Conservation (phyloP, 2,329 filamentous ascomycete genomes). For the Waltergamsia citrina region DNA sequence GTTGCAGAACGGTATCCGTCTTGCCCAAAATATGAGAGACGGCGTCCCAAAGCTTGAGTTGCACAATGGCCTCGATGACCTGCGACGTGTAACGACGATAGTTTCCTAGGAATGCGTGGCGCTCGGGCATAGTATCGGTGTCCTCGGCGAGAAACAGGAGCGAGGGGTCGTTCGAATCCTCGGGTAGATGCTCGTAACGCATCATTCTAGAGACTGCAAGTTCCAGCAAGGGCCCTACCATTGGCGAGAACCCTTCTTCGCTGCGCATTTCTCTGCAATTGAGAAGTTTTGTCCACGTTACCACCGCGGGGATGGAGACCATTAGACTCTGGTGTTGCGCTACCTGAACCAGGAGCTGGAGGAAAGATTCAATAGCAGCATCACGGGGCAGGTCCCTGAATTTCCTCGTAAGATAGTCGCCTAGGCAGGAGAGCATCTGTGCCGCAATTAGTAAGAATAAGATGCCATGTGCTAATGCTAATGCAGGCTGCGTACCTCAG, state of each 20-base stretch:
- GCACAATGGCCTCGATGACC: conserved; percentile 79
- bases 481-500: conserved; percentile 55
- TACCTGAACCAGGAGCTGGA: conserved; percentile 70
- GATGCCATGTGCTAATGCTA: not conserved
- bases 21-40: conserved; percentile 78
- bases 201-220: conserved; percentile 76
- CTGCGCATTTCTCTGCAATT: conserved; percentile 58
- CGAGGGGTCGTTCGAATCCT: conserved; percentile 71
- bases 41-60: conserved; percentile 73
- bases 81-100: conserved; percentile 85
- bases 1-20: conserved; percentile 64
- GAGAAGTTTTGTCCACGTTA: conserved; percentile 80
- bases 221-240: conserved; percentile 71
- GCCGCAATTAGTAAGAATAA: conserved; percentile 4
- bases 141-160: conserved; percentile 82
- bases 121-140: conserved; percentile 87
- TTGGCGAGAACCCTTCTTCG: conserved; percentile 48
- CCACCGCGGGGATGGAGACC: conserved; percentile 85
- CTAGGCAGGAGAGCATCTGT: conserved; percentile 76
- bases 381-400: conserved; percentile 55
- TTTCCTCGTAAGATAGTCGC: conserved; percentile 74
- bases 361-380: conserved; percentile 61
- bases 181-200: conserved; percentile 77
- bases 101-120: conserved; percentile 91
- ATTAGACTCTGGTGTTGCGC: conserved; percentile 80